A percentile compares a stretch with the other conserved stretches of the same genome.
phyloP scores from a whole-genome alignment of 176 grass and related monocot genomes.

The Aegilops tauschii region DNA sequence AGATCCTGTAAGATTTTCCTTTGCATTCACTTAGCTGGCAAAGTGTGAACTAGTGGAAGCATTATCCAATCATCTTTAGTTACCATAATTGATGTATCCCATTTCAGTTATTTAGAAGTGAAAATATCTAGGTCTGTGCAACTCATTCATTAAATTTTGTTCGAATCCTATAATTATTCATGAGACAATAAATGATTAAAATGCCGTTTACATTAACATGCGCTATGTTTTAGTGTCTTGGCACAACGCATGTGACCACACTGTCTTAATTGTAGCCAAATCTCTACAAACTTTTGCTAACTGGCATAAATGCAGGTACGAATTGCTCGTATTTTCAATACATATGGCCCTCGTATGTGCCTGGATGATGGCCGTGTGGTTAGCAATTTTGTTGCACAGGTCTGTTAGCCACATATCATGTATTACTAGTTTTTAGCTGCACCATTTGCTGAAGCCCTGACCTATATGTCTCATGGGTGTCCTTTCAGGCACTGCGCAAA shows the following conservation, averaged over 20 bases:
- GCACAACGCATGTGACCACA: background rate
- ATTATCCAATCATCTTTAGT: background rate
- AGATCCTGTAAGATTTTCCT: background rate
- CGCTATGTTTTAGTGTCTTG: background rate
- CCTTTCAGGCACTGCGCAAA: conserved; percentile 52
- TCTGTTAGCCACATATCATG: conserved; percentile 24
- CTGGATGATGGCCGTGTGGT: conserved; percentile 93
- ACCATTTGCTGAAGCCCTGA: background rate
- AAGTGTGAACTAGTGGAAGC: background rate
- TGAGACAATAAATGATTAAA: conserved; percentile 18
- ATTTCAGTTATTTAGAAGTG: background rate
- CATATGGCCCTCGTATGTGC: conserved; percentile 94
- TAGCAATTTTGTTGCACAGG: conserved; percentile 98
- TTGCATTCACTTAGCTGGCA: background rate
- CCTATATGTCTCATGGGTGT: background rate
- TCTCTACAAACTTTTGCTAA: conserved; percentile 26
- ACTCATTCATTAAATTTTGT: background rate
- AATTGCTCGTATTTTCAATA: conserved; percentile 96
- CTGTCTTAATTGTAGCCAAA: background rate
- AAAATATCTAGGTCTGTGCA: background rate
- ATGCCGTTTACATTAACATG: background rate
- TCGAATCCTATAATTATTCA: background rate
- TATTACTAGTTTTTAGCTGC: conserved; percentile 1
- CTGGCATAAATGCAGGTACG: conserved; percentile 48
- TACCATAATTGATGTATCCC: background rate